A percentile compares a stretch with the other conserved stretches of the same genome.
These are phyloP conservation scores for Phoma sp. DNA, from an alignment of 2,329 filamentous ascomycete species.

Conservation along the genomic window DNA sequence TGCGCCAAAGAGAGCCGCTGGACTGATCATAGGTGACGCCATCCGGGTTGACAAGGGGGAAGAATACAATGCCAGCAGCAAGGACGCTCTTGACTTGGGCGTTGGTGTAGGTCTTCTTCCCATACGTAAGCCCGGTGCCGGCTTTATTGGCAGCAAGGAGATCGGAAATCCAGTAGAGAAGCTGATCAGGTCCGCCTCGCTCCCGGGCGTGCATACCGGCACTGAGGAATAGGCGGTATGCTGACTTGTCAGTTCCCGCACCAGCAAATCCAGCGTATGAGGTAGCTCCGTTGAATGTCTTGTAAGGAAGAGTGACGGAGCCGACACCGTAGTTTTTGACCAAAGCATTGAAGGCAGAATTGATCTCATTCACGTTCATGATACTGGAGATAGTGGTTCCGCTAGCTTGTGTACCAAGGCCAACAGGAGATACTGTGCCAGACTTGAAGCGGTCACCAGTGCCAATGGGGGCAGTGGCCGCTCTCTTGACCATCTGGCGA, in stretches of 20 bases:
- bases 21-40: constrained; percentile 45
- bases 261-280: constrained; percentile 55
- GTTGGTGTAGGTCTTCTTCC: constrained; percentile 58
- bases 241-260: constrained; percentile 50
- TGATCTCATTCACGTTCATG: constrained; percentile 55
- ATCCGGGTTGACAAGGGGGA: constrained; percentile 46
- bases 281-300: constrained; percentile 52
- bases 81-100: constrained; percentile 60
- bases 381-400: constrained; percentile 50
- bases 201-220: constrained; percentile 64
- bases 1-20: constrained; percentile 43
- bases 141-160: constrained; percentile 60
- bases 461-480: constrained; percentile 41
- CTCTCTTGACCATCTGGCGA: constrained; percentile 35
- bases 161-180: constrained; percentile 65
- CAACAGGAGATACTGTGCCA: constrained; percentile 51
- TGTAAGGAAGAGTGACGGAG: constrained; percentile 52
- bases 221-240: constrained; percentile 58
- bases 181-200: constrained; percentile 62
- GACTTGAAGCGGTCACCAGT: constrained; percentile 51
- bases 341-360: constrained; percentile 53
- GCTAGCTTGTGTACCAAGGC: constrained; percentile 50
- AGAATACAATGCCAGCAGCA: constrained; percentile 61
- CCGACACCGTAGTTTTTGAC: constrained; percentile 50
- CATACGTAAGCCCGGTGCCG: constrained; percentile 59